phyloP scores from a whole-genome alignment of 495 filamentous ascomycete species.

The Penicillium manginii region DNA sequence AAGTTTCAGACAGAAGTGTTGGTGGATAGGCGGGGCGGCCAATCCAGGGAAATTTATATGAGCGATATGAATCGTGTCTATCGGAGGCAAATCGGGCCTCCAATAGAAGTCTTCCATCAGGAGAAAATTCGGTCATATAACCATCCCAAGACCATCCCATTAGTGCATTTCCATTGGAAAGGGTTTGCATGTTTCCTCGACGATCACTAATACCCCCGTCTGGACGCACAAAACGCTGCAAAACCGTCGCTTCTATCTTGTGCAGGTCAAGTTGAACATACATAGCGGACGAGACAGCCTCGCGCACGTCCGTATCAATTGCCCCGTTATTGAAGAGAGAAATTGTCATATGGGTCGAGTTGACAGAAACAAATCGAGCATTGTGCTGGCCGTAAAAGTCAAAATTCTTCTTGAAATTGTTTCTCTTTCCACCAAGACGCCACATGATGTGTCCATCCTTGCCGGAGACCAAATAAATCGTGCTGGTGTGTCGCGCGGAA shows the following conservation, averaged over 20 bases:
- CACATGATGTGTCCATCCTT: slow-evolving; percentile 55
- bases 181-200: slow-evolving; percentile 55
- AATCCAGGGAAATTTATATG: slow-evolving; percentile 23
- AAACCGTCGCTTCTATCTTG: slow-evolving; percentile 39
- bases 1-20: background rate
- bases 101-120: slow-evolving; percentile 47
- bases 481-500: slow-evolving; percentile 49
- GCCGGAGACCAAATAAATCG: slow-evolving; percentile 52
- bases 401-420: slow-evolving; percentile 34
- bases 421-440: slow-evolving; percentile 47
- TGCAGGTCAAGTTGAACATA: slow-evolving; percentile 14
- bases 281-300: slow-evolving; percentile 13
- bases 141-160: slow-evolving; percentile 52
- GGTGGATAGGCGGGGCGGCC: slow-evolving; percentile 19
- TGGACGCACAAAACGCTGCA: slow-evolving; percentile 36
- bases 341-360: slow-evolving; percentile 36
- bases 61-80: slow-evolving; percentile 17
- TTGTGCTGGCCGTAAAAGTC: slow-evolving; percentile 57
- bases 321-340: slow-evolving; percentile 49
- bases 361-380: slow-evolving; percentile 43
- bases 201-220: slow-evolving; percentile 43
- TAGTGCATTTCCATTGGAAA: slow-evolving; percentile 48
- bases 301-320: slow-evolving; percentile 30
- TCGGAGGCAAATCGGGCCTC: slow-evolving; percentile 19
- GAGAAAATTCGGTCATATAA: slow-evolving; percentile 51